Base-by-base conservation (phyloP, 1,139 yeast genomes). In the Kodamaea derodonti region DNA sequence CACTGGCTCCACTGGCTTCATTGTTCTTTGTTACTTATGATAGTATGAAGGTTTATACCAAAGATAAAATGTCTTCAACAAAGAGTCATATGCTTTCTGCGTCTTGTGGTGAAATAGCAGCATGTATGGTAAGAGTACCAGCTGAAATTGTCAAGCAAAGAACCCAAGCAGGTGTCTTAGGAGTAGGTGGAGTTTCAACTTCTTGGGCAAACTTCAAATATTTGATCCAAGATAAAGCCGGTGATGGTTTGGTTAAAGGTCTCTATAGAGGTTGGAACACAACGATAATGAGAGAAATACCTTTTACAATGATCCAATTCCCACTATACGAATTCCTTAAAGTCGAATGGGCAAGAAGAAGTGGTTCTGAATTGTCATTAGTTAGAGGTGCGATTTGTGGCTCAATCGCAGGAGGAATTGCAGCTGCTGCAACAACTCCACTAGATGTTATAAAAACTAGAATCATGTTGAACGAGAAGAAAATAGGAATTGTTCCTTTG, bases 121-220 rank as follows among this genome's bases (percentile, higher is more conserved):
- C 98, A 0, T 92, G 99, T 54, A 60, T 84, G 37, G 94, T 92
- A 1, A 70, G 99, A 39, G 98, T 94, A 0, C 99, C 99, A 0
- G 95, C 95, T 0, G 99, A 92, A 53, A 95, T 92, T 24, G 79
- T 92, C 51, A 92, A 94, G 58, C 98, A 92, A 59, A 70, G 97
- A 39, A 85, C 97, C 0, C 99, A 92, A 56, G 84, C 97, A 0
- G 70, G 72, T 3, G 47, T 56, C 17, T 31, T 47, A 10, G 71
- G 72, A 1, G 72, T 77, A 24, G 74, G 74, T 36, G 67, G 72
- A 17, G 62, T 62, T 30, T 67, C 83, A 0, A 80, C 95, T 0
- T 69, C 79, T 40, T 78, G 76, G 52, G 78, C 94, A 3, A 73
- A 90, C 43, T 74, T 72, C 49, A 58, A 71, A 32, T 73, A 87